These are phyloP conservation scores for Neofusicoccum parvum DNA, from an alignment of 2,329 filamentous ascomycete species.

Conservation along the genomic window DNA sequence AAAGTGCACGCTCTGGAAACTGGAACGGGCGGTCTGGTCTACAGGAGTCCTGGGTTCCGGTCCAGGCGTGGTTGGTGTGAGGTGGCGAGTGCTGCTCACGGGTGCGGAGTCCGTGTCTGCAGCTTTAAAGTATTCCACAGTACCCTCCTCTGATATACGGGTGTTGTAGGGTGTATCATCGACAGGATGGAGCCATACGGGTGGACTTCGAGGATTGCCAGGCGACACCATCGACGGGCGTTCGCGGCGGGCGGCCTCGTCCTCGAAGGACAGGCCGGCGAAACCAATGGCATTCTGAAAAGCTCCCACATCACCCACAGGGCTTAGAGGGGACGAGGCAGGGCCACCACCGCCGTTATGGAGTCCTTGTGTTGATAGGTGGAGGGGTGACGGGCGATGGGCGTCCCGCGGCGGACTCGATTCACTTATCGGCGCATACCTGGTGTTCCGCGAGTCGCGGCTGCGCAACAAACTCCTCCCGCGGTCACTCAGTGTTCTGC, in stretches of 20 bases:
- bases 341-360: slow-evolving; percentile 27
- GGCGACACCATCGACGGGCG: slow-evolving; percentile 19
- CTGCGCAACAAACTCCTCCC: slow-evolving; percentile 51
- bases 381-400: slow-evolving; percentile 38
- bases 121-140: slow-evolving; percentile 59
- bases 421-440: slow-evolving; percentile 58
- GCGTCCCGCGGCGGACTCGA: slow-evolving; percentile 44
- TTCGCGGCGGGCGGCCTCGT: slow-evolving; percentile 35
- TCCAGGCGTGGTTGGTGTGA: slow-evolving; percentile 59
- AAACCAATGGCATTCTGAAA: slow-evolving; percentile 54
- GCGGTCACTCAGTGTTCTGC: slow-evolving; percentile 52
- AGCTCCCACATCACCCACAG: slow-evolving; percentile 43
- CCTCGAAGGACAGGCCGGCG: slow-evolving; percentile 49
- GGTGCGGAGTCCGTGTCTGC: slow-evolving; percentile 61
- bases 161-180: slow-evolving; percentile 31
- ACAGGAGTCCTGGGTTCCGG: slow-evolving; percentile 42
- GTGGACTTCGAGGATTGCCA: slow-evolving; percentile 53
- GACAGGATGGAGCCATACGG: slow-evolving; percentile 23
- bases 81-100: slow-evolving; percentile 58
- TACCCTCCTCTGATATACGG: slow-evolving; percentile 43
- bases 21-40: slow-evolving; percentile 50
- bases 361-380: slow-evolving; percentile 35
- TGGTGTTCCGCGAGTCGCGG: slow-evolving; percentile 43
- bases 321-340: slow-evolving; percentile 43
- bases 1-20: slow-evolving; percentile 58